These are phyloP conservation scores for Warburgia ugandensis DNA, from an alignment of 164 flowering plant species.

Conservation along the genomic window DNA sequence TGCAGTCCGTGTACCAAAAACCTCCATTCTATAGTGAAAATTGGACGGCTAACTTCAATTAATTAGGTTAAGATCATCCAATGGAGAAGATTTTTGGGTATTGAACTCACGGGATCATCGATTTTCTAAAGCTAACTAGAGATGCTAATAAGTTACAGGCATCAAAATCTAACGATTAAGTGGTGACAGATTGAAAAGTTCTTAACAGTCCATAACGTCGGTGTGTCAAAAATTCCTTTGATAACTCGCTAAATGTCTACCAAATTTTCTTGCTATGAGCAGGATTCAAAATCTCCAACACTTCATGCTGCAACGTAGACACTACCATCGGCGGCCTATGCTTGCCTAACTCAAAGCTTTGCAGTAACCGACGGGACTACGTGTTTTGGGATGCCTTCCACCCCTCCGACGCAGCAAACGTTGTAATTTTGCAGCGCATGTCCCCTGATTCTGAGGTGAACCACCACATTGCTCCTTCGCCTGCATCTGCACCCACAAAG, in stretches of 20 bases:
- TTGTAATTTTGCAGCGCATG: slow-evolving; percentile 42
- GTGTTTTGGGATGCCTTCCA: slow-evolving; percentile 96
- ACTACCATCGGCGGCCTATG: slow-evolving; percentile 61
- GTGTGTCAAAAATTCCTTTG: too few species aligned
- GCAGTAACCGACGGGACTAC: slow-evolving; percentile 46
- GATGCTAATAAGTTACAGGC: too few species aligned
- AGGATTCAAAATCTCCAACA: slow-evolving; percentile 71
- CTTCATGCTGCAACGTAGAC: slow-evolving; percentile 78
- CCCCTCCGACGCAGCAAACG: slow-evolving; percentile 79
- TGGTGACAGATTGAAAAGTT: too few species aligned
- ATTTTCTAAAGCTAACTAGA: too few species aligned
- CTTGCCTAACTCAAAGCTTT: slow-evolving; percentile 58
- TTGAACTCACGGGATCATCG: too few species aligned
- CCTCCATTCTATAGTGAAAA: too few species aligned
- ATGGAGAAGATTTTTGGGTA: too few species aligned
- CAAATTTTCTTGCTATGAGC: slow-evolving; percentile 4
- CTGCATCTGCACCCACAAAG: not conserved
- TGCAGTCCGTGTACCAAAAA: too few species aligned
- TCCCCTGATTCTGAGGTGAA: slow-evolving; percentile 23
- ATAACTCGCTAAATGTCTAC: too few species aligned
- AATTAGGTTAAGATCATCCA: too few species aligned
- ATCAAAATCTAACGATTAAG: too few species aligned
- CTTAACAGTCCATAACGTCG: not conserved
- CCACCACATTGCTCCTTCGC: not conserved
- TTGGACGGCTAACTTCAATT: too few species aligned